Percentiles rank a stretch among this genome's conserved stretches.
These are phyloP conservation scores for Pythium oligandrum DNA, from an alignment of 352 stramenopile genomes.

Conservation along the genomic window DNA sequence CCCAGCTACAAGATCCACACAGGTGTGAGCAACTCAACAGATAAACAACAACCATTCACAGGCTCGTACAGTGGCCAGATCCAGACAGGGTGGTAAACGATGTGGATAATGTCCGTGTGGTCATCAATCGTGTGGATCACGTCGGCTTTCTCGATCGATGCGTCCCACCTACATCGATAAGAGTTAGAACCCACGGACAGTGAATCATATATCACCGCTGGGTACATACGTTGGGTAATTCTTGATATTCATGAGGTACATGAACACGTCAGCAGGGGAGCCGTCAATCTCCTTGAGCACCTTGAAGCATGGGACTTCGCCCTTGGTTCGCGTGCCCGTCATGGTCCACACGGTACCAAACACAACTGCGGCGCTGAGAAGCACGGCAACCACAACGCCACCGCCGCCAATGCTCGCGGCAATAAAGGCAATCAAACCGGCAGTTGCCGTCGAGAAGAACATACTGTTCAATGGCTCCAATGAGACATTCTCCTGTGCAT, in stretches of 20 bases:
- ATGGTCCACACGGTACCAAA: conserved; percentile 49
- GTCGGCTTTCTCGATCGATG: conserved; percentile 48
- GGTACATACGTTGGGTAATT: conserved; percentile 51
- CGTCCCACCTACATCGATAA: conserved; percentile 49
- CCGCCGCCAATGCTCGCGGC: conserved; percentile 62
- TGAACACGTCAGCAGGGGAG: conserved; percentile 59
- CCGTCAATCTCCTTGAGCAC: conserved; percentile 58
- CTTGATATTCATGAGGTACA: conserved; percentile 73
- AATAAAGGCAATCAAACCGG: conserved; percentile 54
- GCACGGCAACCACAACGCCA: conserved; percentile 37
- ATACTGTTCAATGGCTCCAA: conserved; percentile 55
- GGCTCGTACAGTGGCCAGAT: conserved; percentile 66
- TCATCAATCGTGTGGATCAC: conserved; percentile 77
- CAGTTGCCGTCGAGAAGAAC: conserved; percentile 47
- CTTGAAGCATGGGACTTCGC: conserved; percentile 62
- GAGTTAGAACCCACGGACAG: neutral
- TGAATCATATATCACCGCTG: too few relatives aligned
- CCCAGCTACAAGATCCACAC: conserved; percentile 52
- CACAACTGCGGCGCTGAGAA: conserved; percentile 45
- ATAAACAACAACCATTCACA: conserved; percentile 7
- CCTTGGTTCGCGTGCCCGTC: conserved; percentile 30
- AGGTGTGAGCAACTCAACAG: too few relatives aligned
- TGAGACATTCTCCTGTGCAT: neutral
- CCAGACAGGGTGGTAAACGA: conserved; percentile 74
- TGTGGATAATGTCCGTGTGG: conserved; percentile 74